Evolutionary conservation across 2,329 filamentous ascomycete species (phyloP).

Genomic region (Graphiopsis chlorocephala): DNA sequence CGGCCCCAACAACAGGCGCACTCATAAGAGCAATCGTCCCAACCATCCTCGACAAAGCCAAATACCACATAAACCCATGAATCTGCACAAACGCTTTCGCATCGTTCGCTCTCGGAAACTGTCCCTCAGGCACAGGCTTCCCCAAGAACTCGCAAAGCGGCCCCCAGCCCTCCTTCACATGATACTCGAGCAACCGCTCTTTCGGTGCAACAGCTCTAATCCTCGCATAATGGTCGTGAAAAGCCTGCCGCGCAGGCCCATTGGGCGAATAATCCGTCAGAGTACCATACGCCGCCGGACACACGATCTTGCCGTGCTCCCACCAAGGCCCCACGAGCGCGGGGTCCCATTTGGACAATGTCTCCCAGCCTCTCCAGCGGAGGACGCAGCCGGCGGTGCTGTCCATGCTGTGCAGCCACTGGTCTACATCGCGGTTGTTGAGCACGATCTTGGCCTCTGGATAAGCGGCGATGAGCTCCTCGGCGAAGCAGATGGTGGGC

Average conservation of each 20-base stretch:
- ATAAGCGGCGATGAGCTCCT: conserved; percentile 24
- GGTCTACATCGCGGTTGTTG: conserved; percentile 56
- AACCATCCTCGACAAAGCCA: conserved; percentile 20
- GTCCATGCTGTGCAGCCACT: conserved; percentile 24
- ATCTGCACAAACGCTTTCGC: conserved; percentile 18
- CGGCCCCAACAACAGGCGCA: background rate
- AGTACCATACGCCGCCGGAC: conserved; percentile 14
- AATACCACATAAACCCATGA: conserved; percentile 22
- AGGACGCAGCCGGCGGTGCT: conserved; percentile 14
- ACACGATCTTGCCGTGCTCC: conserved; percentile 17
- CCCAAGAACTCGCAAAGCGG: conserved; percentile 11
- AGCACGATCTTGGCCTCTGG: conserved; percentile 25
- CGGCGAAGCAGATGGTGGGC: conserved; percentile 19
- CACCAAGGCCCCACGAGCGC: conserved; percentile 13
- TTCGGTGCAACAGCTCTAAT: conserved; percentile 5
- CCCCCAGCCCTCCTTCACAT: conserved; percentile 12
- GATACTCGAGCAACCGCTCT: conserved; percentile 17
- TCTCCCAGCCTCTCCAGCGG: conserved; percentile 18
- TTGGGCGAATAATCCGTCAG: conserved; percentile 10
- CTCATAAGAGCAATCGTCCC: conserved; percentile 15
- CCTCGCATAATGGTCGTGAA: conserved; percentile 12
- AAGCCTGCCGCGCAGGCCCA: conserved; percentile 13
- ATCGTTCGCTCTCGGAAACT: conserved; percentile 14
- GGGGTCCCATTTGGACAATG: conserved; percentile 17
- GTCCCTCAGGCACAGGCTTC: background rate